Evolutionary conservation across 2,329 filamentous ascomycete species (phyloP).

Genomic region (Aspergillus eucalypticola): DNA sequence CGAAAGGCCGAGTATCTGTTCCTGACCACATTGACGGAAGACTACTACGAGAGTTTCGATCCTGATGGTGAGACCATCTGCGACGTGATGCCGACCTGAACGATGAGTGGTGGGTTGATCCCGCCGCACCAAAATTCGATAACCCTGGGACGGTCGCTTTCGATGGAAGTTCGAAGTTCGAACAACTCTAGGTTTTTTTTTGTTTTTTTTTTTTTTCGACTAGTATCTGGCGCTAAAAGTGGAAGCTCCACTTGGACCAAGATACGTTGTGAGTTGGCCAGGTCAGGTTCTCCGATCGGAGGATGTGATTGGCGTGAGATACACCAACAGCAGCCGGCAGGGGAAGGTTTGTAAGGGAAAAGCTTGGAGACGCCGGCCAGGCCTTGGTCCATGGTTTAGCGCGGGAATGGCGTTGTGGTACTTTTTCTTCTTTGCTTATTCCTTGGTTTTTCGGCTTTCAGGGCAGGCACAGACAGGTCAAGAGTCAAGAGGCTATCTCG

Average conservation of each 20-base stretch:
- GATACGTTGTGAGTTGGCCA: not conserved
- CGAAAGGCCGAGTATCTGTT: slow-evolving; percentile 15
- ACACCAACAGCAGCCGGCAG: not conserved
- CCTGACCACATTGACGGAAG: slow-evolving; percentile 6
- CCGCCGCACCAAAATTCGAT: not conserved
- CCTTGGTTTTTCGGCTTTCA: no score
- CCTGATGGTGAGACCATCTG: slow-evolving; percentile 8
- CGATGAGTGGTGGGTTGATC: not conserved
- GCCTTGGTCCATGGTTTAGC: no score
- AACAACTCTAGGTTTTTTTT: not conserved
- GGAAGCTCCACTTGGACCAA: not conserved
- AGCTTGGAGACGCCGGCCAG: slow-evolving; percentile 1
- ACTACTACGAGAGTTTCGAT: slow-evolving; percentile 18
- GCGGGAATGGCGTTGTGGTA: not conserved
- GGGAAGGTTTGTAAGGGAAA: not conserved
- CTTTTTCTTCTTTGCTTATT: not conserved
- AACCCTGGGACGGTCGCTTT: not conserved
- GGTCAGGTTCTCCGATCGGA: no score
- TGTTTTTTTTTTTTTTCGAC: not conserved
- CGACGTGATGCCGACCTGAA: slow-evolving; percentile 13
- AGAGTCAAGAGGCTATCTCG: no score
- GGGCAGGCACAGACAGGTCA: no score
- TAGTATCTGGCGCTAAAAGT: not conserved
- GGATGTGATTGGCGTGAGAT: not conserved
- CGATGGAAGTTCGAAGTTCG: no score